Evolutionary conservation across 1,284 basidiomycete species (phyloP).

Genomic region (Leccinum griseonigrum): DNA sequence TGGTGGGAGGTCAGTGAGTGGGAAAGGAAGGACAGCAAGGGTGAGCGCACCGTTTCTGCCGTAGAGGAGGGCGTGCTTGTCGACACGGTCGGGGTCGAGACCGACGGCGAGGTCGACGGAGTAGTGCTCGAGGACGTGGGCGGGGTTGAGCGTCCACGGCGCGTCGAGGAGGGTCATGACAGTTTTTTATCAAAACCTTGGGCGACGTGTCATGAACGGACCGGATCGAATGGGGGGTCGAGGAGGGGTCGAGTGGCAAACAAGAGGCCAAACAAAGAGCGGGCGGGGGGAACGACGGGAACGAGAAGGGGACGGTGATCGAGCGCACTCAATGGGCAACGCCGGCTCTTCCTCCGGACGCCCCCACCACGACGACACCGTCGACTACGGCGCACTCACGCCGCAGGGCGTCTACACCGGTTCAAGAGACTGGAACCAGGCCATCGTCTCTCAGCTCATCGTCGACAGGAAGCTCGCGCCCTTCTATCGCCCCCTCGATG

Average conservation of each 20-base stretch:
- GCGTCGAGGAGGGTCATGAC: constrained; percentile 48
- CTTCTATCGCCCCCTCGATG: constrained; percentile 94
- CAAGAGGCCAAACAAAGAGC: constrained; percentile 22
- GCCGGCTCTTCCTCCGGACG: constrained; percentile 68
- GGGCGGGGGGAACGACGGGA: constrained; percentile 9
- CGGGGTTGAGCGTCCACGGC: constrained; percentile 69
- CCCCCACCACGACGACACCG: constrained; percentile 69
- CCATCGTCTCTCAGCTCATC: constrained; percentile 84
- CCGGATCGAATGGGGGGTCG: constrained; percentile 12
- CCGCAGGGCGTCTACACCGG: constrained; percentile 93
- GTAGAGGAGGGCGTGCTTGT: constrained; percentile 74
- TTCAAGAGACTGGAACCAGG: constrained; percentile 86
- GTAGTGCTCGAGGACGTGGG: constrained; percentile 65
- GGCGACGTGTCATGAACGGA: neutral
- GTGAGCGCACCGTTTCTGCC: constrained; percentile 75
- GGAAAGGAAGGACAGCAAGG: neutral
- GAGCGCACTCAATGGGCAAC: constrained; percentile 62
- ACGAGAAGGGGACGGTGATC: neutral
- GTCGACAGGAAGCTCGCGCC: constrained; percentile 87
- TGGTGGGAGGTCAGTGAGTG: constrained; percentile 32
- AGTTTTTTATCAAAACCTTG: neutral
- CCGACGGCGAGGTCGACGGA: constrained; percentile 54
- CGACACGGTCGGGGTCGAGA: constrained; percentile 58
- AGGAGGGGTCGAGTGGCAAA: constrained; percentile 24
- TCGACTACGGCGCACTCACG: constrained; percentile 79